phyloP scores from a whole-genome alignment of 2,329 filamentous ascomycete species.

The Dothideomycetes sp. region DNA sequence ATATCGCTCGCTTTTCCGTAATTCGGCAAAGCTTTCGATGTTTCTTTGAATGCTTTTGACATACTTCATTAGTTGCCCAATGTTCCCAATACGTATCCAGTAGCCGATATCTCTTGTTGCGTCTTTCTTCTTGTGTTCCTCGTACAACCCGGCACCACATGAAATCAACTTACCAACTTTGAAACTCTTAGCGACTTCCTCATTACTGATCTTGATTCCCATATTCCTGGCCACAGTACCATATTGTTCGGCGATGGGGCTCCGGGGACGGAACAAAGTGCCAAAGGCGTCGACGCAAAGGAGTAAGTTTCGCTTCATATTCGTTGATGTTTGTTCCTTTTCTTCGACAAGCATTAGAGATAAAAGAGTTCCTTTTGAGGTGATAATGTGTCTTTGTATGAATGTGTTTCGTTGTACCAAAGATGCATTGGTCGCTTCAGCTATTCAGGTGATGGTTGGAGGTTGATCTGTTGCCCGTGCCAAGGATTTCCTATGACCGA shows the following conservation, averaged over 20 bases:
- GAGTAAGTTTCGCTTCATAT: conserved; percentile 38
- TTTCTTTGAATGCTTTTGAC: conserved; percentile 38
- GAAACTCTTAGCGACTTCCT: conserved; percentile 34
- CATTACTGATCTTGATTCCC: conserved; percentile 40
- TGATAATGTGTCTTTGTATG: too few species aligned
- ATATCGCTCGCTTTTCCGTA: conserved; percentile 48
- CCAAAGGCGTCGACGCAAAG: conserved; percentile 57
- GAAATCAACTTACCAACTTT: conserved; percentile 29
- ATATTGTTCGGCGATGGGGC: conserved; percentile 47
- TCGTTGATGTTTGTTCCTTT: not conserved
- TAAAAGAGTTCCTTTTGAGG: too few species aligned
- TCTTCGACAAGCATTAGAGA: too few species aligned
- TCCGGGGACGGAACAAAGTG: conserved; percentile 50
- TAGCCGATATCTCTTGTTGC: too few species aligned
- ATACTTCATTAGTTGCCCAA: not conserved
- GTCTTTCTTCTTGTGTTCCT: too few species aligned
- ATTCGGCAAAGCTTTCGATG: conserved; percentile 44
- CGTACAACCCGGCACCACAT: too few species aligned
- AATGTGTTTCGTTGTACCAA: too few species aligned
- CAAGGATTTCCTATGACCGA: too few species aligned
- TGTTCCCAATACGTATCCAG: too few species aligned
- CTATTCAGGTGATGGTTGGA: too few species aligned
- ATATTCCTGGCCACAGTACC: conserved; percentile 41
- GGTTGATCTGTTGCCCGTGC: too few species aligned
- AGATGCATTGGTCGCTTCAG: too few species aligned